Evolutionary conservation across 1,139 yeast species (phyloP).

Genomic region (Zygosaccharomyces pseudobailii): DNA sequence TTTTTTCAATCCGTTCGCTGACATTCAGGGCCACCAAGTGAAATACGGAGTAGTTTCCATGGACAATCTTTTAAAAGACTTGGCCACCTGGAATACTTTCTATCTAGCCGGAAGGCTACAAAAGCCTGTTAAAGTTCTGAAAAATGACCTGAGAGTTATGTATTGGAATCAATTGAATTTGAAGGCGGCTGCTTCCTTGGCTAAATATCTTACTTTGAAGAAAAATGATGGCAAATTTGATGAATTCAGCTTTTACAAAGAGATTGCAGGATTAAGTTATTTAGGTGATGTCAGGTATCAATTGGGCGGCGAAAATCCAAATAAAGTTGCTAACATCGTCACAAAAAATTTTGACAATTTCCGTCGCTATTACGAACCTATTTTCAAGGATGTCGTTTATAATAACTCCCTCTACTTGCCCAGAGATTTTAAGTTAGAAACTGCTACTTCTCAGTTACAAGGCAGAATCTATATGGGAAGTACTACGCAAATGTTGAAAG

Average conservation of each 20-base stretch:
- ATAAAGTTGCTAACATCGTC: constrained; percentile 82
- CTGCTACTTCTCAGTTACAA: constrained; percentile 41
- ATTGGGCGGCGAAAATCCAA: constrained; percentile 88
- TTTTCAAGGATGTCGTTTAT: constrained; percentile 43
- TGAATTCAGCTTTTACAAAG: constrained; percentile 65
- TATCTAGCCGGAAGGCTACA: constrained; percentile 92
- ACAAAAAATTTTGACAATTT: constrained; percentile 67
- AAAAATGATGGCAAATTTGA: constrained; percentile 42
- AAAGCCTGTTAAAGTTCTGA: constrained; percentile 80
- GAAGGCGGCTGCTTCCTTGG: constrained; percentile 69
- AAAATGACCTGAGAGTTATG: constrained; percentile 56
- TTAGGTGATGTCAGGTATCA: constrained; percentile 87
- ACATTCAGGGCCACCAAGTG: constrained; percentile 56
- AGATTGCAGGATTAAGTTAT: constrained; percentile 77
- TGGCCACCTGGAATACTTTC: constrained; percentile 76
- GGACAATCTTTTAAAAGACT: constrained; percentile 57
- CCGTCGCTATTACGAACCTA: constrained; percentile 65
- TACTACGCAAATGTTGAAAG: constrained; percentile 71
- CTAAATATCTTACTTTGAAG: constrained; percentile 49
- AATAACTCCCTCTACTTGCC: constrained; percentile 36
- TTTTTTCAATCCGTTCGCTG: constrained; percentile 86
- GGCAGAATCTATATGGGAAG: constrained; percentile 68
- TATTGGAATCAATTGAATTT: constrained; percentile 73
- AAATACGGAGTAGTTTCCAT: constrained; percentile 84
- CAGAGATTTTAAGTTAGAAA: constrained; percentile 36